These are phyloP conservation scores for Capsella bursapastoris DNA, from an alignment of 345 rosid species.

Conservation along the genomic window DNA sequence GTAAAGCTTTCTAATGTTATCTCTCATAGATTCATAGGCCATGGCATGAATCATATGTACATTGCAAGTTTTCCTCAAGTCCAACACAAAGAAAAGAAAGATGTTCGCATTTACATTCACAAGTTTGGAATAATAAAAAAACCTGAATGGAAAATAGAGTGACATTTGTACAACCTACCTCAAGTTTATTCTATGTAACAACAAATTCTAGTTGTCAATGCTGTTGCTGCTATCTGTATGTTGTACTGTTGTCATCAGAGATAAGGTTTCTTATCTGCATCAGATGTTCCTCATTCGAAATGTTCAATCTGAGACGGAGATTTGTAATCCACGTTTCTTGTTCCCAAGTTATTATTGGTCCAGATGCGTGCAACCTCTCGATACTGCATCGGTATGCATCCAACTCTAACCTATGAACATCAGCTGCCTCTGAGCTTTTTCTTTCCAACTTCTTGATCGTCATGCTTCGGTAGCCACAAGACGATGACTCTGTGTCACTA, in stretches of 20 bases:
- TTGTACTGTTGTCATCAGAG: slow-evolving; percentile 60
- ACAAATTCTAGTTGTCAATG: slow-evolving; percentile 8
- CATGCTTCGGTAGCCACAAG: slow-evolving; percentile 20
- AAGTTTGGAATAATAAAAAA: slow-evolving; percentile 13
- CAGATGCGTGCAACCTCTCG: slow-evolving; percentile 74
- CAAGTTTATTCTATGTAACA: slow-evolving; percentile 31
- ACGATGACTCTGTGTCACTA: slow-evolving; percentile 46
- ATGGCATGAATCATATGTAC: not conserved
- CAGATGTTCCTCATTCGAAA: slow-evolving; percentile 86
- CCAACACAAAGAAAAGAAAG: not conserved
- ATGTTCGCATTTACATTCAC: slow-evolving; percentile 3
- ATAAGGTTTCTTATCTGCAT: slow-evolving; percentile 71
- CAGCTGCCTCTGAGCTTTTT: slow-evolving; percentile 47
- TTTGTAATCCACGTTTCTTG: slow-evolving; percentile 84
- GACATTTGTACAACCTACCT: slow-evolving; percentile 40
- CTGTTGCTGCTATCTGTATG: slow-evolving; percentile 52
- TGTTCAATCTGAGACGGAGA: slow-evolving; percentile 74
- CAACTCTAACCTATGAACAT: slow-evolving; percentile 72
- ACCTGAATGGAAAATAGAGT: not conserved
- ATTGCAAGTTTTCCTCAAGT: not conserved
- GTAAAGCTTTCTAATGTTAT: not conserved
- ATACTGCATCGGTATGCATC: slow-evolving; percentile 71
- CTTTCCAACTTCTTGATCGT: slow-evolving; percentile 22
- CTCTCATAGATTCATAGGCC: not conserved
- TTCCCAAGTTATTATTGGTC: slow-evolving; percentile 81